Evolutionary conservation across 805 yeast species (phyloP), one percentile per base, ranked within the genome.

Genomic region (Debaryomyces hansenii): DNA sequence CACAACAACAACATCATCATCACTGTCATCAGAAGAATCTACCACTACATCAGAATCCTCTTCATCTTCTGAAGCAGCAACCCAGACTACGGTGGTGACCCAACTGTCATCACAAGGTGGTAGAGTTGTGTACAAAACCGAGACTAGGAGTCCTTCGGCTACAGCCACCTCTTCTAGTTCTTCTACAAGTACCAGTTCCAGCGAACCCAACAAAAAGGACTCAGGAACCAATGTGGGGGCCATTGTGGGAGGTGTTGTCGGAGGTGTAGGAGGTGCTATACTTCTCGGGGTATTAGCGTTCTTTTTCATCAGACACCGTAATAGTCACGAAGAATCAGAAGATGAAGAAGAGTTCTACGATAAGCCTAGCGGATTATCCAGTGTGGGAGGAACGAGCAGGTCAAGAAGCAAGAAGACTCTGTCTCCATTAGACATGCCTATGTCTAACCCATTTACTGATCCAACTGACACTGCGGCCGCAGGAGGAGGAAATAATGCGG

Each of bases 381-480:
- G 52, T 5, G 40, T 59, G 12, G 59, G 60, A 10, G 55, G 58
- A 6, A 48, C 52, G 18, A 57, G 51, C 37, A 53, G 50, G 42
- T 52, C 59, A 4, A 41, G 47, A 20, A 42, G 37, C n/a, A 55
- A 52, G 10, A 58, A 60, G 40, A 45, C 58, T 24, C 14, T 14
- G 16, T 56, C 61, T 28, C 64, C 63, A 27, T 64, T 58, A 51
- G 75, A 59, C 49, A 69, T 63, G 75, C 68, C 71, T 49, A 59
- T 72, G 68, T 52, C 75, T 51, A 83, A 85, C 58, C 90, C 90
- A 44, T 84, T 85, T 57, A 80, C 80, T 20, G 74, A 77, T 40
- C 82, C 83, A 1, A 74, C 76, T n/a, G 85, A 81, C 54, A 75
- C 76, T 38, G 57, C 63, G 36, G 64, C 60, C 2, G 49, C 54